A percentile compares a stretch with the other conserved stretches of the same genome.
Evolutionary conservation across 305 asterid genomes (phyloP).

Genomic region (Ilex paraguariensis): DNA sequence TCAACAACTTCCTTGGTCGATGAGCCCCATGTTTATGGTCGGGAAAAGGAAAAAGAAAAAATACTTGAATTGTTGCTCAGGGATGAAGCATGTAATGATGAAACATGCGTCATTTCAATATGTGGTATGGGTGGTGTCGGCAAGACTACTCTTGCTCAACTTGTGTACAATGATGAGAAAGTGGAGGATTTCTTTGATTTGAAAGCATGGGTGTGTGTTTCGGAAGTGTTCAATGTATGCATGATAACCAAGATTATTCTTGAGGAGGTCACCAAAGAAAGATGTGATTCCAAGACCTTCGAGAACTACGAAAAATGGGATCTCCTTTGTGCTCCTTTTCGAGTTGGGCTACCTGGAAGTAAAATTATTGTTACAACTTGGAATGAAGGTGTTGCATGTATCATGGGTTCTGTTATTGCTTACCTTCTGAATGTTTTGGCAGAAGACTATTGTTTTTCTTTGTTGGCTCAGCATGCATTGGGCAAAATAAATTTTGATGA

Average conservation of each 20-base stretch:
- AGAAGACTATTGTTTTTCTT: neutral
- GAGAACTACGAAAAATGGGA: too few species aligned
- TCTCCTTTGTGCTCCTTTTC: too few species aligned
- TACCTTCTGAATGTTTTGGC: neutral
- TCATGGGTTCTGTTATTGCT: neutral
- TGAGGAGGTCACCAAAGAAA: too few species aligned
- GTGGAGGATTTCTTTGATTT: neutral
- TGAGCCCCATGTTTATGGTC: too few species aligned
- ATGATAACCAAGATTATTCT: too few species aligned
- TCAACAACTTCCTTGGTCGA: too few species aligned
- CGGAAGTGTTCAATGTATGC: too few species aligned
- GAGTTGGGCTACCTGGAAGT: too few species aligned
- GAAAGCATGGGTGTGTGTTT: too few species aligned
- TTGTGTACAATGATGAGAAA: neutral
- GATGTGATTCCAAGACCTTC: neutral
- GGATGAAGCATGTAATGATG: too few species aligned
- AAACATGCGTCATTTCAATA: neutral
- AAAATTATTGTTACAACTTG: neutral
- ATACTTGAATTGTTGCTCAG: too few species aligned
- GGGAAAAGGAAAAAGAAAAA: too few species aligned
- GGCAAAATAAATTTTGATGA: neutral
- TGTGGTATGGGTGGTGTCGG: neutral
- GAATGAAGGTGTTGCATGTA: neutral
- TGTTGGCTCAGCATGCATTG: neutral
- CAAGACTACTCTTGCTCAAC: neutral